Evolutionary conservation across 495 filamentous ascomycete species (phyloP), one percentile per base, ranked within the genome.

Genomic region (Lasiosphaeriaceae sp.): DNA sequence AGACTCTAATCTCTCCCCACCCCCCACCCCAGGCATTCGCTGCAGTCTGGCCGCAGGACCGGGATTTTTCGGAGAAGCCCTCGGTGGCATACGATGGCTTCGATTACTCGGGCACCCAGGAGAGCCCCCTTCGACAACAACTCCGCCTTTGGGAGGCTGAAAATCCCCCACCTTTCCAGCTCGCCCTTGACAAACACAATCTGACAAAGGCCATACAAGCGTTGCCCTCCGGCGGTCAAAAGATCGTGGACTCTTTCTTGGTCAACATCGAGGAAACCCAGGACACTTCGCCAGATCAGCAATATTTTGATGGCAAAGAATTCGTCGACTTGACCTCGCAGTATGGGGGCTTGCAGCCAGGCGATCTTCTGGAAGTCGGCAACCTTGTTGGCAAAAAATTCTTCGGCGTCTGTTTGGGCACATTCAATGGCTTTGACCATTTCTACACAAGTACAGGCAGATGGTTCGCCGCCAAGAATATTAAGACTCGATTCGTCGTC

Each of bases 381-480:
- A 5, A 39, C 56, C 14, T 74, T 72, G 22, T n/a, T n/a, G 61
- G 78, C 6, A 68, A 80, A 48, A 74, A 73, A 4, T 26, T 74
- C 26, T 72, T 89, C n/a, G 88, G 84, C 24, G 78, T 95, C 24
- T 92, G 86, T 64, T 74, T 93, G 12, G 83, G 83, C 20, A 79
- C 81, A 14, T 65, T 89, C 50, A 79, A 83, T 45, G 76, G 73
- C 50, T 78, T 83, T 52, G 71, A 76, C 47, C 89, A 95, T 54
- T 92, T 88, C 65, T 92, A 92, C 66, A 86, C 85, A 0, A 77
- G 78, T 47, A 75, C 80, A 26, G 91, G 91, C 21, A 83, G 84
- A 59, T 95, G 89, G 89, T 74, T 87, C n/a, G 75, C 86, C 35
- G 74, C 76, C 47, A 61, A 57, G 2, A 58, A 68, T 6, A 61